Evolutionary conservation across 176 grass and related monocot genomes (phyloP), one percentile per base, ranked within the genome.

Genomic region (Phyllostachys edulis): DNA sequence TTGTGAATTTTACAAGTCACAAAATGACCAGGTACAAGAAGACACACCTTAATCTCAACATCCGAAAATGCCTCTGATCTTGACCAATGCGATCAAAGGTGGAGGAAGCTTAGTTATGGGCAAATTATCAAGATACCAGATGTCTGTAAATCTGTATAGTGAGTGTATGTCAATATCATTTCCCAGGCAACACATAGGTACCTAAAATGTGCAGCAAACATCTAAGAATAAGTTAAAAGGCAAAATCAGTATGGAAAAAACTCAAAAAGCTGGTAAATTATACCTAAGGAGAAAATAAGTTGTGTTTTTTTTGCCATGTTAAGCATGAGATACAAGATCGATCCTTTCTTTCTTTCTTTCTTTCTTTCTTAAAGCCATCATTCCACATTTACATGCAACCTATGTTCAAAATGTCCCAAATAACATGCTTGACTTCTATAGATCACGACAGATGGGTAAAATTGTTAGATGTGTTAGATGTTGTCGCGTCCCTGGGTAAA

Each of bases 11-110:
- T 17, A 72, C 16, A 57, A 78, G 34, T 10, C 10, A 74, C 4
- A 59, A 77, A 84, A 81, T 70, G 13, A 84, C 36, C 20, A 65
- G 51, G 39, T 41, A 77, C 34, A 74, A 69, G 45, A 87, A 93
- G 34, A 18, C 40, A 18, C 67, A 97, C 94, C 92, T 97, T 97
- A 57, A 97, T 94, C 57, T 97, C 94, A 64, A 75, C 76, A 94
- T 97, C 94, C n/a, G 87, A 92, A 85, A 92, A 97, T 32, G 94
- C 87, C 34, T 84, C 62, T 70, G 85, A 54, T 64, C 85, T 97
- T 79, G 82, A 92, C 87, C 94, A 90, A 29, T 41, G 70, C 20
- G 63, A 82, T 54, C 21, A 37, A 90, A 67, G 3, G 42, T 16
- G 45, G 26, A 54, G 26, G 4, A 84, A 75, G 8, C 9, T 23